Conservation (phyloP, 2,329 filamentous ascomycete genomes). For the Pestalotiopsis sp. region DNA sequence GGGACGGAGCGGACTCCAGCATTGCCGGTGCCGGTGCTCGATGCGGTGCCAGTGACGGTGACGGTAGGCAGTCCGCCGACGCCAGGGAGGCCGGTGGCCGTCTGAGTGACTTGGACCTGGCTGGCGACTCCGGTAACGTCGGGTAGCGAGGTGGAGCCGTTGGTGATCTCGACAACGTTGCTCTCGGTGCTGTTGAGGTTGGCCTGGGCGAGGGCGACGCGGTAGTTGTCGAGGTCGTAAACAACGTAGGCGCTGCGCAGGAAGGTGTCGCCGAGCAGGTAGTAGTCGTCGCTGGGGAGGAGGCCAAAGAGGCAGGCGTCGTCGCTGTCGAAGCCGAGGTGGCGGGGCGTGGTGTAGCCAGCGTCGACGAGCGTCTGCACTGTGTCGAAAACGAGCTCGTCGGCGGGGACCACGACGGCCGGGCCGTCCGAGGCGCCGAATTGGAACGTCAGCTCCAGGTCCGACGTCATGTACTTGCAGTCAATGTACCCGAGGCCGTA, state of each 20-base stretch:
- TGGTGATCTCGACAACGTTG: slow-evolving; percentile 48
- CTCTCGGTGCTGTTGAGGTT: slow-evolving; percentile 47
- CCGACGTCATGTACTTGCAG: slow-evolving; percentile 36
- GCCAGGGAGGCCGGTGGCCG: slow-evolving; percentile 22
- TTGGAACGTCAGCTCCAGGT: slow-evolving; percentile 38
- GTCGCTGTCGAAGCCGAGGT: slow-evolving; percentile 39
- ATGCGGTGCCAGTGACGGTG: slow-evolving; percentile 15
- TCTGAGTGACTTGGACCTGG: slow-evolving; percentile 27
- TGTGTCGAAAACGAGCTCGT: slow-evolving; percentile 41
- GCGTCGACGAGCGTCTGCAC: slow-evolving; percentile 26
- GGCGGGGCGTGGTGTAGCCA: slow-evolving; percentile 23
- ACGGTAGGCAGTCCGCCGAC: slow-evolving; percentile 10
- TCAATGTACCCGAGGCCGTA: slow-evolving; percentile 34
- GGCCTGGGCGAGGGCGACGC: slow-evolving; percentile 55
- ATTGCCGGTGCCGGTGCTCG: slow-evolving; percentile 15
- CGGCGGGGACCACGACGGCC: slow-evolving; percentile 32
- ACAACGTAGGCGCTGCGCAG: slow-evolving; percentile 54
- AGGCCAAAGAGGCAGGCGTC: slow-evolving; percentile 57
- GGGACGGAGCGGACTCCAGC: slow-evolving; percentile 20
- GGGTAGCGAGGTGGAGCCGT: slow-evolving; percentile 40
- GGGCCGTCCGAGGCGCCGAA: slow-evolving; percentile 39
- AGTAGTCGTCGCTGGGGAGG: slow-evolving; percentile 38
- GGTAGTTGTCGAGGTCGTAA: slow-evolving; percentile 52
- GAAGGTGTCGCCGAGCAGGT: slow-evolving; percentile 50
- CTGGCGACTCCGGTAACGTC: slow-evolving; percentile 44